These are phyloP conservation scores for Phycomyces nitens DNA, from an alignment of 192 early-diverging fungal species.

Conservation along the genomic window DNA sequence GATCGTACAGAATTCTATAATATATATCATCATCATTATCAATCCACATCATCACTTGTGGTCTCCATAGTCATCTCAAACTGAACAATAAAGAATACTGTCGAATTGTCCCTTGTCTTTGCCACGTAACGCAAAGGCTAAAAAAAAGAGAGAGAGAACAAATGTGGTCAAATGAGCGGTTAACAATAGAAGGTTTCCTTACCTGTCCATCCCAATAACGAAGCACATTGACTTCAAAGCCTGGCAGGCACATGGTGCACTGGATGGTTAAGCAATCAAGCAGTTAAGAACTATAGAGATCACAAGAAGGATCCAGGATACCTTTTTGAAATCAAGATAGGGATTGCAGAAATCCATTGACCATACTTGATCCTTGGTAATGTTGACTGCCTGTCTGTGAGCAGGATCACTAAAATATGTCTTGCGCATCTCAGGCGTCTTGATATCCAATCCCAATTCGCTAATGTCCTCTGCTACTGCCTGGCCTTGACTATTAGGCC, in stretches of 20 bases:
- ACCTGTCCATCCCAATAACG: slow-evolving; percentile 61
- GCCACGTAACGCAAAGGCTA: slow-evolving; percentile 73
- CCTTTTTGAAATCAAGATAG: slow-evolving; percentile 47
- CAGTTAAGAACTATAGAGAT: too few relatives aligned
- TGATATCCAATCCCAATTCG: slow-evolving; percentile 6
- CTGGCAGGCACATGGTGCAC: slow-evolving; percentile 35
- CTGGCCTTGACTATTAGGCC: slow-evolving; percentile 40
- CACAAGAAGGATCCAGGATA: neutral
- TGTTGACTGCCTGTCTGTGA: slow-evolving; percentile 42
- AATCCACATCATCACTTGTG: neutral
- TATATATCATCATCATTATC: neutral
- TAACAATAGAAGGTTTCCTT: slow-evolving; percentile 29
- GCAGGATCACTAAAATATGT: slow-evolving; percentile 35
- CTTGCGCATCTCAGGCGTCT: slow-evolving; percentile 3
- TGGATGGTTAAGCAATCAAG: neutral
- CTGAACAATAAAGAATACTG: slow-evolving; percentile 68
- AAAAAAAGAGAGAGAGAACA: slow-evolving; percentile 39
- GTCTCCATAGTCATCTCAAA: slow-evolving; percentile 50
- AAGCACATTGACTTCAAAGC: slow-evolving; percentile 45
- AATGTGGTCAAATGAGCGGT: too few relatives aligned
- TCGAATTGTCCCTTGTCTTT: slow-evolving; percentile 57
- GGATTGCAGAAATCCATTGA: slow-evolving; percentile 66
- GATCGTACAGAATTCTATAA: slow-evolving; percentile 14
- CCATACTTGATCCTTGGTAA: slow-evolving; percentile 68
- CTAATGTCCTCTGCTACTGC: slow-evolving; percentile 27